Base-by-base conservation (phyloP, 169 alveolate genomes). In the Neospora caninum region DNA sequence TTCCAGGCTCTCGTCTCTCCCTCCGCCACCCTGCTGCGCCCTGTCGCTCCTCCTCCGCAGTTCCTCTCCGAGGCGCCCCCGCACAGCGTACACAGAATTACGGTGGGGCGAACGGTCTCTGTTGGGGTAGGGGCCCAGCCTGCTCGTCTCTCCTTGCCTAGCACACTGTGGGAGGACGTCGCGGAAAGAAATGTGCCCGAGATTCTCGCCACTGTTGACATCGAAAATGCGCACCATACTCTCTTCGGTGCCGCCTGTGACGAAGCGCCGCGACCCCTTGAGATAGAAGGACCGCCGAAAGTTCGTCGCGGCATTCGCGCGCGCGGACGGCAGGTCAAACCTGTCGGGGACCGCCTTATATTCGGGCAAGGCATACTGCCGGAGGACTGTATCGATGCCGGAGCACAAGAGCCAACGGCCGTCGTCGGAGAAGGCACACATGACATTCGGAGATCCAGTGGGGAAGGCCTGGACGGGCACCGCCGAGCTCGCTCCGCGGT, bases 361-460 rank as follows among this genome's bases (percentile, higher is more conserved):
- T 36, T 89, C 88, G 64, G 89, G 69, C 93, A 93, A 45, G n/a
- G 93, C 84, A 70, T 78, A 91, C 95, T 93, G 95, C 42, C 86
- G 88, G 92, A 93, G 83, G 45, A 86, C 93, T 36, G 95, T 89
- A 53, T 93, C 95, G 27, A 93, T 89, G 29, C 95, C 95, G 70
- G 92, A 78, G 89, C 95, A 93, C 22, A 93, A 89, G 64, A 93
- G 93, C 93, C 92, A 93, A 27, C 78, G 93, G 84, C 94, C 96
- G 54, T 93, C 91, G 80, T 94, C 96, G 49, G 95, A 93, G 73
- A 95, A 95, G 86, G 94, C 93, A 92, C 96, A 94, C 96, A 95
- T 93, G 64, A 95, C 95, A 69, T 94, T 95, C 70, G 94, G 95
- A 39, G 96, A 91, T 42, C 95, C 96, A 45, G 95, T 83, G 43